Conservation (phyloP, 768 basidiomycete genomes). For the Daedalea quercina region DNA sequence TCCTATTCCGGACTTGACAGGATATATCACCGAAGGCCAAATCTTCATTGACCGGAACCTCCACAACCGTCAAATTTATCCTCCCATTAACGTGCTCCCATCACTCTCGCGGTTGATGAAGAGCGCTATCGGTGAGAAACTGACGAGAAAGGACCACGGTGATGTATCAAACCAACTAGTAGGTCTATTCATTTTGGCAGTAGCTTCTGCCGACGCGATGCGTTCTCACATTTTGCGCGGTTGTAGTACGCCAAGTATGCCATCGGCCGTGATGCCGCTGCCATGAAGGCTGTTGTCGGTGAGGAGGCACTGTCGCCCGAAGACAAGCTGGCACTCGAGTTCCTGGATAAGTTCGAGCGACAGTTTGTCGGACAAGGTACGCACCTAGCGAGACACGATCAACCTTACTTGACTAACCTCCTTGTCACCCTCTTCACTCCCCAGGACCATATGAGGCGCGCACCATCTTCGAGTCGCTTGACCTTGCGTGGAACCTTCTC, state of each 20-base stretch:
- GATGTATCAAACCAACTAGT: constrained; percentile 99
- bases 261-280: constrained; percentile 92
- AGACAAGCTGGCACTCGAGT: constrained; percentile 95
- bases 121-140: constrained; percentile 95
- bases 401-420: neutral
- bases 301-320: constrained; percentile 94
- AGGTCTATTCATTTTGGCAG: constrained; percentile 23
- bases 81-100: constrained; percentile 98
- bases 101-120: constrained; percentile 99
- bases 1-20: constrained; percentile 98
- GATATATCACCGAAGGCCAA: constrained; percentile 99
- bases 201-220: neutral
- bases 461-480: constrained; percentile 94
- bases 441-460: constrained; percentile 90
- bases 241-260: constrained; percentile 93
- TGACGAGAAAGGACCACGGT: constrained; percentile 97
- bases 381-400: constrained; percentile 11
- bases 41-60: constrained; percentile 98
- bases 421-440: neutral
- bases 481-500: constrained; percentile 93
- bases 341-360: constrained; percentile 95
- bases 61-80: constrained; percentile 96
- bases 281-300: constrained; percentile 99
- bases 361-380: constrained; percentile 95
- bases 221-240: neutral